Evolutionary conservation across 2,329 filamentous ascomycete species (phyloP).

Genomic region (Hymenoscyphus fraxineus): DNA sequence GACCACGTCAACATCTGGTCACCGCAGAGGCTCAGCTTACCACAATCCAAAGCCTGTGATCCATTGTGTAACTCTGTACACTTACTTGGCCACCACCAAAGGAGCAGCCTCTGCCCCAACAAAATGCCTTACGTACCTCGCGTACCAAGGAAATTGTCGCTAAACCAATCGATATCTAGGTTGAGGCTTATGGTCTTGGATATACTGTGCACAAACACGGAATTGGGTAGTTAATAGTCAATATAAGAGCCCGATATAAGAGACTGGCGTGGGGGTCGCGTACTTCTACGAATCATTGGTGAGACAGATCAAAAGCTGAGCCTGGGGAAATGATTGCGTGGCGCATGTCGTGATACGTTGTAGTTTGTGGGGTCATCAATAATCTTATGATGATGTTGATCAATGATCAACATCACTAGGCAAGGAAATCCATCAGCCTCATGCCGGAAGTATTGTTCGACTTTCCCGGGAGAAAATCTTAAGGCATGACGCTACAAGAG

Average conservation of each 20-base stretch:
- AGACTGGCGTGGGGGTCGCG: slow-evolving; percentile 5
- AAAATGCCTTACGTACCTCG: not conserved
- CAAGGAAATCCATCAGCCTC: slow-evolving; percentile 7
- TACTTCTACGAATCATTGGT: not conserved
- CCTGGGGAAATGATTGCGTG: slow-evolving; percentile 1
- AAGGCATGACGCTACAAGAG: not conserved
- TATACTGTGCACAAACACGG: slow-evolving; percentile 1
- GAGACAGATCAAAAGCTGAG: slow-evolving; percentile 4
- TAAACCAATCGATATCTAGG: not conserved
- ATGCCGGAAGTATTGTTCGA: slow-evolving; percentile 1
- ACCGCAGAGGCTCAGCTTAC: not conserved
- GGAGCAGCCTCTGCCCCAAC: not conserved
- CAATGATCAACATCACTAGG: not conserved
- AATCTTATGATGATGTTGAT: not conserved
- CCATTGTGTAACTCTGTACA: not conserved
- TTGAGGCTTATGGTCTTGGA: slow-evolving; percentile 2
- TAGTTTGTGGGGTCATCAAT: slow-evolving; percentile 4
- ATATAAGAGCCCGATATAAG: no score
- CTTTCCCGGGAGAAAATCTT: not conserved
- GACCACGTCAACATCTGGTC: not conserved
- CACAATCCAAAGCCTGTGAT: not conserved
- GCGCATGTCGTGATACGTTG: slow-evolving; percentile 2
- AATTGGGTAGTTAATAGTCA: not conserved
- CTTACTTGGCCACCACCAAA: not conserved
- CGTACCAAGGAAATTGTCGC: not conserved